Base-by-base conservation (phyloP, 2,329 filamentous ascomycete genomes). In the Parastagonospora avenae region DNA sequence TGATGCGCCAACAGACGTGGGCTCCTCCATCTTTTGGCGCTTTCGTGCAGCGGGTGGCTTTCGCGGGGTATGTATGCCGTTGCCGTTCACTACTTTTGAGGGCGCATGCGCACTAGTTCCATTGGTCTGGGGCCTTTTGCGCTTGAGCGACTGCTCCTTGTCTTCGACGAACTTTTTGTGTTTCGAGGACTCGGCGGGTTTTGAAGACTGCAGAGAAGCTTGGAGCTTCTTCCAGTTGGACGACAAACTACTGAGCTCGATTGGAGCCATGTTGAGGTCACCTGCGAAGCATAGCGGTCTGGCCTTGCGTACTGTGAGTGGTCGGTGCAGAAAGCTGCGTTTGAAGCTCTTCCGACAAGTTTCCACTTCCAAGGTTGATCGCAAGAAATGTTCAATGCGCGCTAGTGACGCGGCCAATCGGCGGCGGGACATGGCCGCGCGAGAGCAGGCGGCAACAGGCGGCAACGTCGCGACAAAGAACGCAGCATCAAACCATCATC, bases 211-310 rank as follows among this genome's bases (percentile, higher is more conserved):
- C 45, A 73, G 75, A 63, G 81, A 82, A 59, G 83, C 82, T 75
- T 91, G 88, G 47, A 92, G 80, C 75, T 83, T 88, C 75, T 91
- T 91, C 89, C 89, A 92, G 70, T 92, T 92, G 67, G 77, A 79
- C 60, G 77, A 79, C 40, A 80, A 65, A 47, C 71, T 69, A 19
- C 45, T 62, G 42, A 74, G 57, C 57, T 77, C 70, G 62, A 81
- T 78, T 44, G 59, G 68, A 31, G 67, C 69, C 70, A 73, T 73
- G 49, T 50, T 55, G 48, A 40, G 46, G 60, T 73, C 62, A 71
- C 54, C 55, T 60, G 52, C 43, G 31, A 42, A 42, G 57, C 68
- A 69, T 71, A 57, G 60, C 63, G 61, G 62, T 62, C 52, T 62
- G 38, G 9, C 32, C 19, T 12, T n/a, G 43, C 30, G 49, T 56